A percentile compares a stretch with the other conserved stretches of the same genome.
Evolutionary conservation across 1,139 yeast species (phyloP).

Genomic region (Yamadazyma mexicana): DNA sequence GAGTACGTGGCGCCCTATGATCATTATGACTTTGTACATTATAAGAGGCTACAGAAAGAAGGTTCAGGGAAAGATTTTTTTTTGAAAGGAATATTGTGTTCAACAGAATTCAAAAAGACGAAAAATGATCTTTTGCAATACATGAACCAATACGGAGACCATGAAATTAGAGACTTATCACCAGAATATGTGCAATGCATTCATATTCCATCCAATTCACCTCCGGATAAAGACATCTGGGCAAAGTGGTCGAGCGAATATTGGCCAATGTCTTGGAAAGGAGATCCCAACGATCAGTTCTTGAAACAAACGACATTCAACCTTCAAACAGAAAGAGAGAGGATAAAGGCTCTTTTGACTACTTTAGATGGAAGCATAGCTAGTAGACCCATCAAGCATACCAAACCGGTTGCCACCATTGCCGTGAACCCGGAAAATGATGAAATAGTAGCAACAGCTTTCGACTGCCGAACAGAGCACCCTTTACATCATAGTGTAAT

Average conservation of each 20-base stretch:
- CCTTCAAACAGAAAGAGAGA: conserved; percentile 37
- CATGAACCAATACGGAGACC: conserved; percentile 9
- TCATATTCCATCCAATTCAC: conserved; percentile 37
- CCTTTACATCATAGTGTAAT: conserved; percentile 76
- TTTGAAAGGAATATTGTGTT: conserved; percentile 31
- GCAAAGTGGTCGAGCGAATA: conserved; percentile 59
- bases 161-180: conserved; percentile 14
- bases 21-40: conserved; percentile 24
- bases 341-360: conserved; percentile 27
- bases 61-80: conserved; percentile 10
- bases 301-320: conserved; percentile 55
- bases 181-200: conserved; percentile 12
- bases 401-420: conserved; percentile 13
- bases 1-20: conserved; percentile 30
- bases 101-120: conserved; percentile 17
- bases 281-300: conserved; percentile 80
- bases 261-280: conserved; percentile 96
- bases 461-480: conserved; percentile 24
- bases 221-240: conserved; percentile 62
- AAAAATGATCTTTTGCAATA: conserved; percentile 13
- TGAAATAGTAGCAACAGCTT: conserved; percentile 21
- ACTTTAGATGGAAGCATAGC: conserved; percentile 6
- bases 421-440: conserved; percentile 8
- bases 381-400: neutral
- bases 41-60: conserved; percentile 34